phyloP scores from a whole-genome alignment of 768 basidiomycete genomes.

The Mycena belliarum region DNA sequence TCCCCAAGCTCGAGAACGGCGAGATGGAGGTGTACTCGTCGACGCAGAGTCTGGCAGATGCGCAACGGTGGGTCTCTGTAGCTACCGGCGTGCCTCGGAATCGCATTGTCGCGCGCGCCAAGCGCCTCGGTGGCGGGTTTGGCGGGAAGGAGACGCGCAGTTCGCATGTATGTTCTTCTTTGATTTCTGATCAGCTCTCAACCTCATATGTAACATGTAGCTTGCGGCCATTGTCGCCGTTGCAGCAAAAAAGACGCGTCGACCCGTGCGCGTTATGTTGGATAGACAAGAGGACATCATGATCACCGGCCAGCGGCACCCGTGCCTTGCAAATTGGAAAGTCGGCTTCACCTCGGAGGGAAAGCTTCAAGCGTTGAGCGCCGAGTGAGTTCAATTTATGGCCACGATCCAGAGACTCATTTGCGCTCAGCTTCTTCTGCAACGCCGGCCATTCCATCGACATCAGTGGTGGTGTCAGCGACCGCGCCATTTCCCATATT shows the following conservation, averaged over 20 bases:
- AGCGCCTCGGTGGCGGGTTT: conserved; percentile 24
- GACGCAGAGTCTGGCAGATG: conserved; percentile 15
- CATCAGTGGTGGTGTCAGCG: conserved; percentile 21
- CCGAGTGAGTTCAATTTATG: conserved; percentile 11
- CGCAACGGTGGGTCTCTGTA: conserved; percentile 18
- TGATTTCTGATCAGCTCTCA: not conserved
- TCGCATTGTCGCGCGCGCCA: conserved; percentile 21
- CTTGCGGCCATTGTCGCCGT: conserved; percentile 21
- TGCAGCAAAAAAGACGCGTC: conserved; percentile 22
- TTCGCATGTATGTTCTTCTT: conserved; percentile 16
- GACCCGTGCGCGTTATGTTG: conserved; percentile 21
- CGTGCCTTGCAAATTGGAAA: conserved; percentile 20
- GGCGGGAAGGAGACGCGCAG: conserved; percentile 22
- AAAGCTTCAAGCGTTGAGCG: conserved; percentile 18
- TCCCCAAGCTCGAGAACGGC: conserved; percentile 23
- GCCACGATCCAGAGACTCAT: not conserved
- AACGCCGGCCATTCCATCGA: conserved; percentile 23
- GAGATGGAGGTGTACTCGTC: conserved; percentile 24
- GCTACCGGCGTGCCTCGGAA: conserved; percentile 21
- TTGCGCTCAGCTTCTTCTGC: conserved; percentile 11
- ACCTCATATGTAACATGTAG: not conserved
- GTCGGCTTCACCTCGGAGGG: conserved; percentile 23
- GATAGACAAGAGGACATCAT: conserved; percentile 23
- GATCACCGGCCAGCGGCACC: conserved; percentile 24
- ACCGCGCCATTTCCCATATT: conserved; percentile 21